Evolutionary conservation across 768 basidiomycete species (phyloP).

Genomic region (Auriculariales sp.): DNA sequence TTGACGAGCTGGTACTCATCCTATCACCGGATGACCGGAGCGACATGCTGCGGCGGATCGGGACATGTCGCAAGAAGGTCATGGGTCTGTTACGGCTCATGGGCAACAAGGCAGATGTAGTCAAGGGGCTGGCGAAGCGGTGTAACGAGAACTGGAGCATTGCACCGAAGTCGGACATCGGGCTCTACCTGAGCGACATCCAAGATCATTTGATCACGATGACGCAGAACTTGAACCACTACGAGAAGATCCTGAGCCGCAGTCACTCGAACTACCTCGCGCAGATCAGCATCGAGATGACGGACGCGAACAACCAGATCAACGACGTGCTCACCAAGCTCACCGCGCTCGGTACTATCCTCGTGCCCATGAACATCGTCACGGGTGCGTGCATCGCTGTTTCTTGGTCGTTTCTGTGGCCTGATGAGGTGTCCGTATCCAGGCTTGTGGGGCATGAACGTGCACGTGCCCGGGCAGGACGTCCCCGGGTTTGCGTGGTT

Average conservation of each 20-base stretch:
- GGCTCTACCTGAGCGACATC: constrained; percentile 89
- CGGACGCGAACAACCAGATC: constrained; percentile 98
- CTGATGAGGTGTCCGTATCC: not conserved
- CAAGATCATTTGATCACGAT: constrained; percentile 99
- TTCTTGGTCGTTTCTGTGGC: not conserved
- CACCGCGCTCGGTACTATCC: constrained; percentile 92
- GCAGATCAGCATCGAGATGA: constrained; percentile 99
- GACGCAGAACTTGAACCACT: constrained; percentile 99
- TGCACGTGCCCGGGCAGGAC: constrained; percentile 83
- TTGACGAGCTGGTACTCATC: constrained; percentile 95
- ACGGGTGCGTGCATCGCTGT: constrained; percentile 43
- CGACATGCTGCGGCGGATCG: constrained; percentile 92
- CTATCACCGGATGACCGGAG: constrained; percentile 92
- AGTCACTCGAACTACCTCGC: constrained; percentile 99
- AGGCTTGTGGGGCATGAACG: constrained; percentile 98
- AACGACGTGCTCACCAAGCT: constrained; percentile 96
- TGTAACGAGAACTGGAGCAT: constrained; percentile 99
- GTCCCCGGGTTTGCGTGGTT: constrained; percentile 65
- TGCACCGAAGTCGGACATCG: constrained; percentile 94
- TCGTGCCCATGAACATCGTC: constrained; percentile 93
- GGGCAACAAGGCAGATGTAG: constrained; percentile 99
- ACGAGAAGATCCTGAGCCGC: constrained; percentile 96
- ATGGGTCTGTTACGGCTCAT: constrained; percentile 93
- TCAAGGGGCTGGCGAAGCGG: constrained; percentile 93
- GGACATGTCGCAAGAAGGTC: constrained; percentile 97